phyloP scores from a whole-genome alignment of 345 rosid species.

The Raphanus sativus region DNA sequence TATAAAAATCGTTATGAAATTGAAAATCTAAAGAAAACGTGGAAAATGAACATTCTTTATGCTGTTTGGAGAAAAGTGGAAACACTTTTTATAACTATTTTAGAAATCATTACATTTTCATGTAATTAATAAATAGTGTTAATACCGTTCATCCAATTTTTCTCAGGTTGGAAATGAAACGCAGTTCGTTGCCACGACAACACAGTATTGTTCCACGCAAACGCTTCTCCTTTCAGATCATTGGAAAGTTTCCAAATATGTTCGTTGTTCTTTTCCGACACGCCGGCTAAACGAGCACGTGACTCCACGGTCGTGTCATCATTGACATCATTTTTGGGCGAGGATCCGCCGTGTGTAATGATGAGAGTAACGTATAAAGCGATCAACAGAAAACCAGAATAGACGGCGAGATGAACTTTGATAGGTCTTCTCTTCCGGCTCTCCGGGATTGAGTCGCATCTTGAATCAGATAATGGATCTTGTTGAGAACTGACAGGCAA shows the following conservation, averaged over 20 bases:
- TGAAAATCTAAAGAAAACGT: background rate
- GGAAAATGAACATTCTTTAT: constrained; percentile 6
- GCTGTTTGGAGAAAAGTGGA: background rate
- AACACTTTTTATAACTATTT: background rate
- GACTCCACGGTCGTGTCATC: constrained; percentile 33
- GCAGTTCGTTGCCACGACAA: constrained; percentile 92
- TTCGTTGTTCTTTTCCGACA: constrained; percentile 56
- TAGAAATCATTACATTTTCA: background rate
- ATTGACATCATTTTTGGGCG: background rate
- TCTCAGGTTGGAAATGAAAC: constrained; percentile 90
- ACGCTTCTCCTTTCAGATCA: constrained; percentile 26
- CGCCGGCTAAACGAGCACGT: constrained; percentile 57
- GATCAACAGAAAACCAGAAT: constrained; percentile 42
- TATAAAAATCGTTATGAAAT: background rate
- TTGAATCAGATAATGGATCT: constrained; percentile 31
- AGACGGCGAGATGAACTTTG: constrained; percentile 23
- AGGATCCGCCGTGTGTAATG: constrained; percentile 28
- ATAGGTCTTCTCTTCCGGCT: constrained; percentile 34
- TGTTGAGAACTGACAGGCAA: constrained; percentile 30
- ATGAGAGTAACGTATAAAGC: constrained; percentile 39
- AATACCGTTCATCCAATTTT: constrained; percentile 97
- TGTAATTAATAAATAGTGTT: background rate
- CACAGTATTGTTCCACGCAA: constrained; percentile 78
- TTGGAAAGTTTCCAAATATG: background rate
- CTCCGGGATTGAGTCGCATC: constrained; percentile 9